Conservation (phyloP, 2,329 filamentous ascomycete genomes). For the Penicillium italicum region DNA sequence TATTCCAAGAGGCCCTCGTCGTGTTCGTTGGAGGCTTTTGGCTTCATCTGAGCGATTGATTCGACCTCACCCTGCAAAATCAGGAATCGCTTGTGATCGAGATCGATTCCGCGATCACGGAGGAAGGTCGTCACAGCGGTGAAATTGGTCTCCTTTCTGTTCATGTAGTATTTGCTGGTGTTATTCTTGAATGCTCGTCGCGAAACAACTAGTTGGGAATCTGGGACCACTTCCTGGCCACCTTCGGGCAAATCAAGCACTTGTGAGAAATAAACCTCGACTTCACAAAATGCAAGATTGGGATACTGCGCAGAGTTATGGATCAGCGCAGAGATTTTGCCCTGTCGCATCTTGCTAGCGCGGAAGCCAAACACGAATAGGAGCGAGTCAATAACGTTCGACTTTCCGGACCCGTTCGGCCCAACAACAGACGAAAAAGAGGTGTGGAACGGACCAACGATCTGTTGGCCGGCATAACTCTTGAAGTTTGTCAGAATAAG, state of each 20-base stretch:
- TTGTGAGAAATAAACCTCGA: conserved; percentile 94
- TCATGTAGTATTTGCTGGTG: conserved; percentile 96
- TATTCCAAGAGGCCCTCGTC: conserved; percentile 96
- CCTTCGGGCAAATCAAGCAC: conserved; percentile 83
- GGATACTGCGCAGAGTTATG: conserved; percentile 91
- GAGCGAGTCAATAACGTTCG: conserved; percentile 96
- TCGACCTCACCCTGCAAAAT: conserved; percentile 98
- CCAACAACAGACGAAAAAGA: conserved; percentile 98
- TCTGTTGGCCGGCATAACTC: conserved; percentile 91
- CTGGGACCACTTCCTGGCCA: conserved; percentile 70
- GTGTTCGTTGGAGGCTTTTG: conserved; percentile 90
- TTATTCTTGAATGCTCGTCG: conserved; percentile 97
- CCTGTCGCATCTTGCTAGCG: conserved; percentile 98
- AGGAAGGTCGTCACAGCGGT: conserved; percentile 85
- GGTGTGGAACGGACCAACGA: conserved; percentile 92
- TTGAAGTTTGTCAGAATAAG: conserved; percentile 96
- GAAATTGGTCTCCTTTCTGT: conserved; percentile 84
- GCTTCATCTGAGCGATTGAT: conserved; percentile 98
- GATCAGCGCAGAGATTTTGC: conserved; percentile 95
- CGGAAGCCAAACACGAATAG: conserved; percentile 99
- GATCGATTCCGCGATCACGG: conserved; percentile 81
- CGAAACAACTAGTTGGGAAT: conserved; percentile 83
- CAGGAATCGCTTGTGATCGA: conserved; percentile 96
- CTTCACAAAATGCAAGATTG: conserved; percentile 85
- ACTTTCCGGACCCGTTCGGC: conserved; percentile 96